Evolutionary conservation across 2,329 filamentous ascomycete species (phyloP), one percentile per base, ranked within the genome.

Genomic region (Colletotrichum paranaense): DNA sequence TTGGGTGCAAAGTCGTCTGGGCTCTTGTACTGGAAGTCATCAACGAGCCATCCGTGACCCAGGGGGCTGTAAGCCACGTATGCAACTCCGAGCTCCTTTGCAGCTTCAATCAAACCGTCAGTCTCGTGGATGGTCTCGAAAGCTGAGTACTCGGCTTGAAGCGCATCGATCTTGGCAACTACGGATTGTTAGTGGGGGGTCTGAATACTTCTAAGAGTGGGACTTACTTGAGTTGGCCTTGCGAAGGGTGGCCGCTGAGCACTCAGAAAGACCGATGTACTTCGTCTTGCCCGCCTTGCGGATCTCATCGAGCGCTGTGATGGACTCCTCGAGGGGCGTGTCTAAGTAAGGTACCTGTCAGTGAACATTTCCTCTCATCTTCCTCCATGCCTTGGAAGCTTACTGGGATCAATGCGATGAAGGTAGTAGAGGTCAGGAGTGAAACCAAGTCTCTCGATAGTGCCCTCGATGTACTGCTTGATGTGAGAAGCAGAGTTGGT

Each of bases 211-310:
- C 11, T 1, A 9, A 16, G 0, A 6, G 26, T 56, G 5, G 26
- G 2, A 76, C 79, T 56, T 58, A 86, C 84, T 85, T 1, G 83
- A 82, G 66, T 85, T 83, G 0, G 85, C 86, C 68, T 84, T 85
- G 26, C 84, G 82, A 5, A 87, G 75, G 0, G 85, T 87, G 1
- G 77, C 77, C 0, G 84, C 84, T 2, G 85, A 87, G 73, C 85
- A 86, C 67, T 87, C 86, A 0, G 84, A 86, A 0, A 87, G 79
- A 14, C 85, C 86, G 62, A 87, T 87, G 65, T 86, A 86, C 77
- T 86, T 86, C 19, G 85, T 86, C 77, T 86, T 87, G 5, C 85
- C 85, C 0, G 82, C 81, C 67, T 81, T 83, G 53, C 85, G 84
- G 63, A 88, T 81, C 63, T 83, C 82, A 71, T 88, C 85, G 0